Evolutionary conservation across 768 basidiomycete genomes (phyloP).

Genomic region (Boletus speciosus): DNA sequence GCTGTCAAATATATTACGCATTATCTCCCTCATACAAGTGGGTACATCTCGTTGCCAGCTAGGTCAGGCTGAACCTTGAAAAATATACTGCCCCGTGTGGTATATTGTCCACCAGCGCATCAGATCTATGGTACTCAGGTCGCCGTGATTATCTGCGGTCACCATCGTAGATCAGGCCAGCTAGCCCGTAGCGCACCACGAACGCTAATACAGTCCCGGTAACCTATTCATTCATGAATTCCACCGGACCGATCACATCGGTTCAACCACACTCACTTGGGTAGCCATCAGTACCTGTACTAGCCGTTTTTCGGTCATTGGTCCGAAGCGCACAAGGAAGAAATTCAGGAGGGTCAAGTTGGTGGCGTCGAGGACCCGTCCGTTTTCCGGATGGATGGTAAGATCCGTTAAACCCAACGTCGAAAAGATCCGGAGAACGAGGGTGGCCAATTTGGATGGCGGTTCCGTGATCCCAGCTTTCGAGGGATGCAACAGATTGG

Average conservation of each 20-base stretch:
- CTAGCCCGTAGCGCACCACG: slow-evolving; percentile 83
- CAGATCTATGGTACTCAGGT: not conserved
- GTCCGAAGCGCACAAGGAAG: slow-evolving; percentile 74
- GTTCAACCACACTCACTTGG: slow-evolving; percentile 49
- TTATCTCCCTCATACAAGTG: slow-evolving; percentile 13
- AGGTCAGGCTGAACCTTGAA: not conserved
- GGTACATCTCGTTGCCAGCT: not conserved
- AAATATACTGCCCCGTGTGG: not conserved
- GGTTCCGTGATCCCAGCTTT: slow-evolving; percentile 56
- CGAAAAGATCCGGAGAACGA: slow-evolving; percentile 59
- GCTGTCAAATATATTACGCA: slow-evolving; percentile 4
- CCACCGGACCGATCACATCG: not conserved
- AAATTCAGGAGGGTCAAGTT: slow-evolving; percentile 93
- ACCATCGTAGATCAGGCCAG: slow-evolving; percentile 87
- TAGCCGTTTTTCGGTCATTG: slow-evolving; percentile 80
- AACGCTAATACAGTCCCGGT: slow-evolving; percentile 81
- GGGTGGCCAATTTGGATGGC: slow-evolving; percentile 50
- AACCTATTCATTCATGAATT: slow-evolving; percentile 40
- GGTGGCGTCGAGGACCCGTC: slow-evolving; percentile 64
- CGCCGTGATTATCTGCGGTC: slow-evolving; percentile 60
- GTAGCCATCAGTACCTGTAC: slow-evolving; percentile 68
- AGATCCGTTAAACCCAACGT: slow-evolving; percentile 65
- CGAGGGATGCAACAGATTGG: slow-evolving; percentile 78
- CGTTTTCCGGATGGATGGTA: slow-evolving; percentile 49
- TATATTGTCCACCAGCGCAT: not conserved